Evolutionary conservation across 306 rosid species (phyloP), one percentile per base, ranked within the genome.

Genomic region (Ziziphus jujuba): DNA sequence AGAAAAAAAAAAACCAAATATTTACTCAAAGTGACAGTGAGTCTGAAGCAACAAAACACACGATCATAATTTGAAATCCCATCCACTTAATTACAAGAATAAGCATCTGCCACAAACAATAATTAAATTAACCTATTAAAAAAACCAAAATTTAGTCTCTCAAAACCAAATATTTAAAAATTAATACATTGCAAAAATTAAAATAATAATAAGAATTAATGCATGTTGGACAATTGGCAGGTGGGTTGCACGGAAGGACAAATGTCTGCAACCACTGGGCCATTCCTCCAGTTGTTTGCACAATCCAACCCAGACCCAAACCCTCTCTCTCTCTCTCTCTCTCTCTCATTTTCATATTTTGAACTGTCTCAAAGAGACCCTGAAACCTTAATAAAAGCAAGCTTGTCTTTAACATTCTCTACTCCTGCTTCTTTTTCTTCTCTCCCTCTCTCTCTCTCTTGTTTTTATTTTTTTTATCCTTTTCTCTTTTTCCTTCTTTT

Each of bases 371-470:
- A 69, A 79, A 60, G 68, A 73, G 57, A 75, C 73, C 88, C 84
- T 71, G 84, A 77, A 81, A 91, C 91, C 91, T 84, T 82, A 87
- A 91, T 87, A 83, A 87, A 88, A 81, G 82, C 85, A 25, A 76
- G 64, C 71, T 66, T 84, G 88, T 90, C 85, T 72, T 82, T 81
- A 50, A 76, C 89, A 80, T 81, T 82, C 88, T 67, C 50, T 75
- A 57, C 65, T 47, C 65, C 22, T 72, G 62, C 43, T 28, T 53
- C 59, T 6, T 17, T 17, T 56, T 22, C 20, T 28, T 17, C 62
- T 22, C 20, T 28, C 23, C 3, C 65, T 15, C 56, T 19, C 17
- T 17, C 53, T 35, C 49, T 57, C 54, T 9, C 28, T 7, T 48
- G 34, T 61, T 36, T 63, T 21, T 25, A 14, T 69, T 16, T 47